Evolutionary conservation across 176 grass and related monocot genomes (phyloP).

Genomic region (Puya raimondii): DNA sequence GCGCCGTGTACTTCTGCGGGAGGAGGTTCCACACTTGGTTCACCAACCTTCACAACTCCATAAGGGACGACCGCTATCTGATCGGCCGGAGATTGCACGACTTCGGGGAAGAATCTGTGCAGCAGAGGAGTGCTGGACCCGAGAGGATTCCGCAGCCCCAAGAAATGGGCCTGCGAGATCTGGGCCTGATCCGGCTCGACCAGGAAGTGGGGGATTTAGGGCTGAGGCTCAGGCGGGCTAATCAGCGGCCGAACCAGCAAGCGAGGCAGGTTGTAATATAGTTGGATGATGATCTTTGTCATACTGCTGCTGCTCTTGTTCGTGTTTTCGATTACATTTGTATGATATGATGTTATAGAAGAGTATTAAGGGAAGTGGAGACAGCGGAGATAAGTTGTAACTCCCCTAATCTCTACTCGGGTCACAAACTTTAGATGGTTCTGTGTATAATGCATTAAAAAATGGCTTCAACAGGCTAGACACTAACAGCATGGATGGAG

Average conservation of each 20-base stretch:
- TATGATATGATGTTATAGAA: no score
- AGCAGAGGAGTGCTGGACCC: neutral
- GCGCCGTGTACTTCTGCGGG: conserved; percentile 50
- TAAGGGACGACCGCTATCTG: conserved; percentile 89
- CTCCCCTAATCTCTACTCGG: no score
- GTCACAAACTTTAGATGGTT: no score
- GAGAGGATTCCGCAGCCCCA: conserved; percentile 1
- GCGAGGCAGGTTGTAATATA: conserved; percentile 22
- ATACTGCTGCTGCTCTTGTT: neutral
- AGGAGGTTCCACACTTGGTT: conserved; percentile 94
- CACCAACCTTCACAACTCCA: conserved; percentile 94
- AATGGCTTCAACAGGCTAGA: no score
- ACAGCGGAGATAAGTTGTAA: no score
- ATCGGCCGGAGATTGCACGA: conserved; percentile 89
- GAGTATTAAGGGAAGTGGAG: no score
- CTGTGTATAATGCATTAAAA: no score
- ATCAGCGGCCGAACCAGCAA: conserved; percentile 37
- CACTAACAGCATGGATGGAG: no score
- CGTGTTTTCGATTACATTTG: neutral
- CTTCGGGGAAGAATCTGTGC: conserved; percentile 52
- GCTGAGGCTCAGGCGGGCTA: conserved; percentile 51
- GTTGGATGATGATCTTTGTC: conserved; percentile 4
- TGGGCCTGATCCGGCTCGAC: conserved; percentile 30
- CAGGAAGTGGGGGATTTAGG: conserved; percentile 35
- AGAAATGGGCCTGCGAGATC: conserved; percentile 7